These are phyloP conservation scores for Calcarisporium arbuscula DNA, from an alignment of 2,329 filamentous ascomycete genomes.

Conservation along the genomic window DNA sequence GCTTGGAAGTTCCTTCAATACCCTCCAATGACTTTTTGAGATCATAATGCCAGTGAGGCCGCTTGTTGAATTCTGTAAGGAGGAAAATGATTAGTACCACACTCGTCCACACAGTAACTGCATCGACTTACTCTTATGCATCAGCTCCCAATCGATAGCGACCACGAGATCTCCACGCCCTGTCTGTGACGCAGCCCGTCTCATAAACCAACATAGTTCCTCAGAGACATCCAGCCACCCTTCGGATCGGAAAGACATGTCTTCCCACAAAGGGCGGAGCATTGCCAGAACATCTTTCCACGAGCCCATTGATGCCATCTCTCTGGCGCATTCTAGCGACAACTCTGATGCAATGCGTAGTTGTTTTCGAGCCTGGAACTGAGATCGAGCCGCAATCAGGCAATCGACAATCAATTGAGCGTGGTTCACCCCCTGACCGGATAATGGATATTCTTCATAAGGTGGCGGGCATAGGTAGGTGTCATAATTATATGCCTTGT, in stretches of 20 bases:
- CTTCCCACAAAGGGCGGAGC: slow-evolving; percentile 52
- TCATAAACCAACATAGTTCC: slow-evolving; percentile 55
- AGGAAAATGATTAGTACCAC: too few species aligned
- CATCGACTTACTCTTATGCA: slow-evolving; percentile 46
- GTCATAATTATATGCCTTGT: slow-evolving; percentile 51
- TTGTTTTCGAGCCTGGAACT: slow-evolving; percentile 51
- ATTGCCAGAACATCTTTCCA: slow-evolving; percentile 51
- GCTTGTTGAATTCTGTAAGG: slow-evolving; percentile 43
- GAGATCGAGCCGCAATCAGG: slow-evolving; percentile 42
- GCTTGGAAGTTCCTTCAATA: slow-evolving; percentile 36
- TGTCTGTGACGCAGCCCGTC: slow-evolving; percentile 47
- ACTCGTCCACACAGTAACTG: too few species aligned
- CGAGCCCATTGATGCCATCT: slow-evolving; percentile 41
- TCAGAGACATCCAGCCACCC: slow-evolving; percentile 55
- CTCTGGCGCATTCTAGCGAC: slow-evolving; percentile 49
- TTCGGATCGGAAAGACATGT: slow-evolving; percentile 48
- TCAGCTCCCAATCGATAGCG: slow-evolving; percentile 59
- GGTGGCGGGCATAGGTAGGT: slow-evolving; percentile 62
- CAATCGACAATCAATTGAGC: slow-evolving; percentile 47
- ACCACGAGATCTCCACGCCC: slow-evolving; percentile 51
- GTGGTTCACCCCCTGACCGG: slow-evolving; percentile 47
- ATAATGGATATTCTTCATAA: slow-evolving; percentile 50
- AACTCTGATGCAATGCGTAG: slow-evolving; percentile 48
- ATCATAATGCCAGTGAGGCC: slow-evolving; percentile 55
- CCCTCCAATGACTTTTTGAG: slow-evolving; percentile 50